phyloP scores from a whole-genome alignment of 2,329 filamentous ascomycete species.

The Colletotrichum magnum region DNA sequence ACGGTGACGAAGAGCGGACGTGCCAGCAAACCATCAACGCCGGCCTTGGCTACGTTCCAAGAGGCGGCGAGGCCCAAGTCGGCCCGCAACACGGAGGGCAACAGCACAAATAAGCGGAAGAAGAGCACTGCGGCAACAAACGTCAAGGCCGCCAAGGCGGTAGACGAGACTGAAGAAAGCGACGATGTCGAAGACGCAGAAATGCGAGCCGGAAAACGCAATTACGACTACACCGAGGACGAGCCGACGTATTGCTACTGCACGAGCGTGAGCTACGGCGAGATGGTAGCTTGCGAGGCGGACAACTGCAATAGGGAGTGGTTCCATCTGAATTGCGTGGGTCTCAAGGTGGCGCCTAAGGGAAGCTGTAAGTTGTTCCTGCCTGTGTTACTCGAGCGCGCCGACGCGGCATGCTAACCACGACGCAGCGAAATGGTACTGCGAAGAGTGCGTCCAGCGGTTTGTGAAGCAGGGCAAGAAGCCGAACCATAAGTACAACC shows the following conservation, averaged over 20 bases:
- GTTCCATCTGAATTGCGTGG: slow-evolving; percentile 88
- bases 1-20: slow-evolving; percentile 75
- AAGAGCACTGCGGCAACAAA: slow-evolving; percentile 63
- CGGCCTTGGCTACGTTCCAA: slow-evolving; percentile 71
- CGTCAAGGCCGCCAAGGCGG: slow-evolving; percentile 53
- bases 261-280: slow-evolving; percentile 84
- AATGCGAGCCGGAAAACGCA: slow-evolving; percentile 65
- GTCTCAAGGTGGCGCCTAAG: slow-evolving; percentile 82
- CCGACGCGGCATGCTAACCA: slow-evolving; percentile 17
- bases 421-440: slow-evolving; percentile 82
- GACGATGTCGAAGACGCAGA: slow-evolving; percentile 65
- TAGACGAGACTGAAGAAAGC: slow-evolving; percentile 59
- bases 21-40: slow-evolving; percentile 77
- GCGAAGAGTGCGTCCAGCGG: slow-evolving; percentile 81
- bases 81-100: slow-evolving; percentile 61
- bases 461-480: slow-evolving; percentile 71
- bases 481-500: slow-evolving; percentile 59
- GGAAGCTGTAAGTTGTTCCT: slow-evolving; percentile 74
- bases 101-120: slow-evolving; percentile 69
- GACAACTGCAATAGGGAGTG: slow-evolving; percentile 81
- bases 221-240: slow-evolving; percentile 53
- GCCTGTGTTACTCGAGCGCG: neutral
- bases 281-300: slow-evolving; percentile 87
- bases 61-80: slow-evolving; percentile 69
- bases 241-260: slow-evolving; percentile 86